phyloP scores from a whole-genome alignment of 139 green algal species.

The Gonium pectorale region DNA sequence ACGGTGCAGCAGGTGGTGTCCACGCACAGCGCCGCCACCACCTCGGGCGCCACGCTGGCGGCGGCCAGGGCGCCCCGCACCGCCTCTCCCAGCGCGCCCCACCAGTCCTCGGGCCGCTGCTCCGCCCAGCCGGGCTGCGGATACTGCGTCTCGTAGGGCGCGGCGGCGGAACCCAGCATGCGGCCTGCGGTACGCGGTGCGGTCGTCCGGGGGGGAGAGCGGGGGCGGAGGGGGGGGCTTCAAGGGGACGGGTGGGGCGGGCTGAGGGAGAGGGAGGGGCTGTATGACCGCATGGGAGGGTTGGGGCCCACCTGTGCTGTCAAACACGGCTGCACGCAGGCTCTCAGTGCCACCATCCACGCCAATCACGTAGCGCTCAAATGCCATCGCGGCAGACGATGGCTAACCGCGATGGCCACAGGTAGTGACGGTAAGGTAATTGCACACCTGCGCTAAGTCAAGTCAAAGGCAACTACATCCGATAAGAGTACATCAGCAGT shows the following conservation, averaged over 20 bases:
- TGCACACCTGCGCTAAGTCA: too few species aligned
- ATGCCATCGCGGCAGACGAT: too few species aligned
- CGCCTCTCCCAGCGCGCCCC: conserved; percentile 65
- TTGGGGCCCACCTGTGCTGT: conserved; percentile 49
- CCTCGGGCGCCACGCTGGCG: conserved; percentile 23
- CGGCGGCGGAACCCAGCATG: conserved; percentile 48
- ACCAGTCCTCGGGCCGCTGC: conserved; percentile 83
- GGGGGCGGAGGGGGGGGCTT: too few species aligned
- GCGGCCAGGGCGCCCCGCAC: conserved; percentile 58
- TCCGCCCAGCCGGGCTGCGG: conserved; percentile 75
- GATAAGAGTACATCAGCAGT: too few species aligned
- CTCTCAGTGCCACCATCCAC: conserved; percentile 86
- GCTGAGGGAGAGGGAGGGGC: too few species aligned
- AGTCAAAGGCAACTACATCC: too few species aligned
- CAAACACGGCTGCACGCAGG: conserved; percentile 75
- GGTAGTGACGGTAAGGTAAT: too few species aligned
- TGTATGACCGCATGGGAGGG: too few species aligned
- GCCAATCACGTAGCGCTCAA: conserved; percentile 76
- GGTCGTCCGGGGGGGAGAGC: not conserved
- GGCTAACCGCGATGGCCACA: too few species aligned
- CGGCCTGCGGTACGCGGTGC: conserved; percentile 33
- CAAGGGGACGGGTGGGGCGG: not conserved
- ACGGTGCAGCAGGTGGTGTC: conserved; percentile 92
- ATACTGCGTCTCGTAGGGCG: conserved; percentile 48
- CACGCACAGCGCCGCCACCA: conserved; percentile 69